Base-by-base conservation (phyloP, 148 eudicot genomes). In the Spergularia bocconei region DNA sequence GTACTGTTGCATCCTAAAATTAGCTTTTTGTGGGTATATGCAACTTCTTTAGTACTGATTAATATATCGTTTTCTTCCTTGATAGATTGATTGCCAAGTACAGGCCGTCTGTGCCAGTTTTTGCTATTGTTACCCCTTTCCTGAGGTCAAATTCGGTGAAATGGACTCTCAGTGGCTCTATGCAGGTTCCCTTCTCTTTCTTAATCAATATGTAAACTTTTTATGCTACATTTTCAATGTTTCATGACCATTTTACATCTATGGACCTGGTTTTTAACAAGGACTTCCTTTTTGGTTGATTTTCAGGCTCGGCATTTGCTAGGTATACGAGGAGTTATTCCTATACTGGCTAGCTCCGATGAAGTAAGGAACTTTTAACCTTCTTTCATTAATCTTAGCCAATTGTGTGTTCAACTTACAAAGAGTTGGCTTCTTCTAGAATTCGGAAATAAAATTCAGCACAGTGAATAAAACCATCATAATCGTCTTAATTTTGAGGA, bases 251-350 rank as follows among this genome's bases (percentile, higher is more conserved):
- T 29, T 29, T 29, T 29, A 29, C 36, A 1, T 29, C 36, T 29
- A 29, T 29, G 36, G 36, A 29, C 36, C 36, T 29, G 36, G 36
- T 29, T 29, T 29, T 29, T 29, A 7, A 44, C 51, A 21, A 66
- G 25, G 39, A 73, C 47, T 64, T 56, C 5, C 5, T 52, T 59
- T 60, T 57, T 51, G 19, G 14, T 52, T 51, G 57, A 69, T 51
- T 69, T 76, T 69, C 89, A 88, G 91, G 91, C 91, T 39, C 84
- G 86, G 60, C 91, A 88, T 73, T 78, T 86, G 86, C 91, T 86
- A 21, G 84, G 79, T 55, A 86, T 88, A 19, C 78, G 91, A 79
- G 91, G 91, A 82, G 81, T 88, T 82, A 75, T 54, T 21, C 87
- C 91, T 44, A 72, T 84, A 47, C 74, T 88, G 75, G 87, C 91